These are phyloP conservation scores for Diutina ranongensis DNA, from an alignment of 1,139 yeast species.

Conservation along the genomic window DNA sequence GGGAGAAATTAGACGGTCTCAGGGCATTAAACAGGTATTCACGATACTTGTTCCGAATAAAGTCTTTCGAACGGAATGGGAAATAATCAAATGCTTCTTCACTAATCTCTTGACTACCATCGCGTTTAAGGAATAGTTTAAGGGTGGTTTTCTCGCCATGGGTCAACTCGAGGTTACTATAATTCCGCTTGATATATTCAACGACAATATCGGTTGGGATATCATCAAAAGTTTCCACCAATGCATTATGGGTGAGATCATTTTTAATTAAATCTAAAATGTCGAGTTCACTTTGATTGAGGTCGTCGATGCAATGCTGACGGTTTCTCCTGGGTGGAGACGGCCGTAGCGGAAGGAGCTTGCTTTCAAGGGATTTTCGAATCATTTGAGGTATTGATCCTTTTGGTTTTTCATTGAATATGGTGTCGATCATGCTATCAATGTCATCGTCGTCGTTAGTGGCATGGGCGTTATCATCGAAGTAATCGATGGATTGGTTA, in stretches of 20 bases:
- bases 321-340: background rate
- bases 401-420: background rate
- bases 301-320: background rate
- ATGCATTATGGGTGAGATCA: conserved; percentile 1
- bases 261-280: background rate
- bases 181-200: background rate
- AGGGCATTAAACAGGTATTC: background rate
- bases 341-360: background rate
- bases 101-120: background rate
- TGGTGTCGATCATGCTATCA: no score
- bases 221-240: background rate
- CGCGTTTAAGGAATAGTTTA: background rate
- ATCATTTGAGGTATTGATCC: background rate
- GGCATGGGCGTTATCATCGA: background rate
- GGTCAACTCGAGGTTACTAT: background rate
- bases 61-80: background rate
- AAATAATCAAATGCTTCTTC: background rate
- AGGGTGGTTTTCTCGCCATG: conserved; percentile 1
- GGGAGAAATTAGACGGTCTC: background rate
- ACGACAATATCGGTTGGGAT: background rate
- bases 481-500: background rate
- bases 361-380: background rate
- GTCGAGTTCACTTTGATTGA: background rate
- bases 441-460: background rate
- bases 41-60: background rate